Conservation (phyloP, 1,284 basidiomycete species). For the Schizophyllum amplum region DNA sequence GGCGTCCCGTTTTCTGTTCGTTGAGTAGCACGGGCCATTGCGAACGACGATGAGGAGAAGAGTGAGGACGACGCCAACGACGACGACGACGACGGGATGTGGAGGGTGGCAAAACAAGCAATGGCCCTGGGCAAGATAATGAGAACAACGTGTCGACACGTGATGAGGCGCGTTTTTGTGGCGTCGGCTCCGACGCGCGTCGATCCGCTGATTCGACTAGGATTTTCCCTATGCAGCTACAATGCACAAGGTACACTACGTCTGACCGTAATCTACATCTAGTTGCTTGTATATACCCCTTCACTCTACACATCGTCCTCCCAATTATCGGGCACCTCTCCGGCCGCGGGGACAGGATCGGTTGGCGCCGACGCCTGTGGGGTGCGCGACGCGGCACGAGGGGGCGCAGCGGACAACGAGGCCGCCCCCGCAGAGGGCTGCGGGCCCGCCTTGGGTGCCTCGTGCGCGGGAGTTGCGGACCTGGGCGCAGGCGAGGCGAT, state of each 20-base stretch:
- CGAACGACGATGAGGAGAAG: neutral
- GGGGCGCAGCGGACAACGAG: conserved; percentile 5
- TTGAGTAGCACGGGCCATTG: neutral
- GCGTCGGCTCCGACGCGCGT: neutral
- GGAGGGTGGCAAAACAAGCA: no score
- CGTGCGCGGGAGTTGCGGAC: neutral
- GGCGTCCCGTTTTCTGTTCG: neutral
- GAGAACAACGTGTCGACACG: neutral
- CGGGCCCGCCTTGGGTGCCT: conserved; percentile 4
- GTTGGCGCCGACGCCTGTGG: conserved; percentile 2
- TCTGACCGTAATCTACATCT: no score
- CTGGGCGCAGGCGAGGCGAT: neutral
- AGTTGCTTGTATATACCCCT: neutral
- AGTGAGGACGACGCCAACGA: neutral
- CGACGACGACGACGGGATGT: no score
- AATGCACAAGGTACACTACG: no score
- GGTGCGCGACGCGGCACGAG: conserved; percentile 2
- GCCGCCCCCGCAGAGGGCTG: conserved; percentile 8
- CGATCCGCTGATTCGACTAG: no score
- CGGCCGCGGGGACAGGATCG: conserved; percentile 3
- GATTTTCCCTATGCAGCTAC: no score
- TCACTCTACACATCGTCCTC: conserved; percentile 35
- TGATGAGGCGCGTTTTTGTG: neutral
- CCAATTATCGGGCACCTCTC: conserved; percentile 42
- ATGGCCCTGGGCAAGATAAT: no score